Percentiles rank a stretch among this genome's conserved stretches.
Evolutionary conservation across 2,329 filamentous ascomycete species (phyloP).

Genomic region (Orbilia blumenaviensis): DNA sequence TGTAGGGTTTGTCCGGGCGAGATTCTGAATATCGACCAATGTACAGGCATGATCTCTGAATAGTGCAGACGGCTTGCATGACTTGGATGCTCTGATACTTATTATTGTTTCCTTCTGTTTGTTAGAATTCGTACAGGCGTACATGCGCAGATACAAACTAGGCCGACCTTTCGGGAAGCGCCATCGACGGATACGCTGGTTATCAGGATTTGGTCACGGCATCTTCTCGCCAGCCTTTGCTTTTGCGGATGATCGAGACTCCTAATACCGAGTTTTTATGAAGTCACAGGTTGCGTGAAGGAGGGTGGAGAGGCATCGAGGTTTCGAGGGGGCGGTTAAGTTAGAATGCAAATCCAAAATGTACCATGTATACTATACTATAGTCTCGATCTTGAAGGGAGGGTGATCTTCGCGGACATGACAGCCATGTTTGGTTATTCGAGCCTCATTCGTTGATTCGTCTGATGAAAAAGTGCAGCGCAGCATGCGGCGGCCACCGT

Average conservation of each 20-base stretch:
- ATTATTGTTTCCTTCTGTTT: background rate
- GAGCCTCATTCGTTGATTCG: slow-evolving; percentile 50
- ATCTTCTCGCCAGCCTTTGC: background rate
- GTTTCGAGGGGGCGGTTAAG: no score
- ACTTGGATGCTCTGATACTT: background rate
- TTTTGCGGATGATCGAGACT: background rate
- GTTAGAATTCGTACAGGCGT: no score
- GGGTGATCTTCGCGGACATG: slow-evolving; percentile 28
- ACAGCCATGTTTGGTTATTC: slow-evolving; percentile 30
- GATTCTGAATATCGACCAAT: slow-evolving; percentile 4
- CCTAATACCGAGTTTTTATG: no score
- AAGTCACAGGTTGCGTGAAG: background rate
- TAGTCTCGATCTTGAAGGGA: background rate
- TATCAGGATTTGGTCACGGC: slow-evolving; percentile 12
- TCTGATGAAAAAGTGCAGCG: slow-evolving; percentile 34
- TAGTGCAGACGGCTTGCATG: slow-evolving; percentile 49
- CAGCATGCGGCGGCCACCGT: slow-evolving; percentile 27
- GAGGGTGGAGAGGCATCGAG: background rate
- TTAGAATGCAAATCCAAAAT: background rate
- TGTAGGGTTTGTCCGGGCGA: slow-evolving; percentile 1
- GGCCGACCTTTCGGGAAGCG: no score
- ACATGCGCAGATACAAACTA: no score
- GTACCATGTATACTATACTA: background rate
- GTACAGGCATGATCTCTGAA: slow-evolving; percentile 52
- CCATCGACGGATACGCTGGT: slow-evolving; percentile 13